Conservation (phyloP, 1,139 yeast species). For the Trichomonascaceae sp. region DNA sequence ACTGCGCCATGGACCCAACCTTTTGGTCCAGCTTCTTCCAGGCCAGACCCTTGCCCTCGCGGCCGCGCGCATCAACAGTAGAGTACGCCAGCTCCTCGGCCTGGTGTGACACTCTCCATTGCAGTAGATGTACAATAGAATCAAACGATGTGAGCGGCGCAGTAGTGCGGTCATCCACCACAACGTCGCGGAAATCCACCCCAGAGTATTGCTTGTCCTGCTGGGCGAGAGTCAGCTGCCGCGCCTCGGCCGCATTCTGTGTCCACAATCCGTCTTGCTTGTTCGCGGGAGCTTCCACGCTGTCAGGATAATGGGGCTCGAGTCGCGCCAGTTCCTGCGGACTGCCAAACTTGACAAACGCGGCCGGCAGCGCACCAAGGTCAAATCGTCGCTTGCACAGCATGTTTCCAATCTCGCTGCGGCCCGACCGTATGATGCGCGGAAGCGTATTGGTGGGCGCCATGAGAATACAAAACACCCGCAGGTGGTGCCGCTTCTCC, state of each 20-base stretch:
- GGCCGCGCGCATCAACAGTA: conserved; percentile 34
- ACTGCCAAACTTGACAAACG: conserved; percentile 69
- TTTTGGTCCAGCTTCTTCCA: conserved; percentile 80
- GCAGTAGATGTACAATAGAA: conserved; percentile 59
- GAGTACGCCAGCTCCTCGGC: conserved; percentile 77
- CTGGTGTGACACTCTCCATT: conserved; percentile 61
- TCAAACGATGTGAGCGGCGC: conserved; percentile 61
- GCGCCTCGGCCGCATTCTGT: conserved; percentile 45
- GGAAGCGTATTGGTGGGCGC: conserved; percentile 79
- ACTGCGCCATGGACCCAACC: conserved; percentile 57
- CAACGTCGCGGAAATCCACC: conserved; percentile 61
- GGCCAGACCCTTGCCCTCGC: conserved; percentile 44
- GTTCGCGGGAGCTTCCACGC: too few relatives aligned
- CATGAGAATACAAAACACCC: conserved; percentile 71
- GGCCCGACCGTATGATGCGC: conserved; percentile 69
- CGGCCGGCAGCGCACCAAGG: conserved; percentile 63
- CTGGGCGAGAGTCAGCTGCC: conserved; percentile 38
- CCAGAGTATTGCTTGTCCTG: conserved; percentile 57
- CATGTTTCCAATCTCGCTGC: conserved; percentile 87
- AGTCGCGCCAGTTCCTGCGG: conserved; percentile 52
- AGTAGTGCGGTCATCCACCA: conserved; percentile 67
- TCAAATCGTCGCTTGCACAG: conserved; percentile 71
- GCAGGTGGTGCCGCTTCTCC: conserved; percentile 55
- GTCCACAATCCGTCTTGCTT: conserved; percentile 79
- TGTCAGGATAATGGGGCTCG: too few relatives aligned